Conservation (phyloP, 805 yeast species). For the Candida orba region DNA sequence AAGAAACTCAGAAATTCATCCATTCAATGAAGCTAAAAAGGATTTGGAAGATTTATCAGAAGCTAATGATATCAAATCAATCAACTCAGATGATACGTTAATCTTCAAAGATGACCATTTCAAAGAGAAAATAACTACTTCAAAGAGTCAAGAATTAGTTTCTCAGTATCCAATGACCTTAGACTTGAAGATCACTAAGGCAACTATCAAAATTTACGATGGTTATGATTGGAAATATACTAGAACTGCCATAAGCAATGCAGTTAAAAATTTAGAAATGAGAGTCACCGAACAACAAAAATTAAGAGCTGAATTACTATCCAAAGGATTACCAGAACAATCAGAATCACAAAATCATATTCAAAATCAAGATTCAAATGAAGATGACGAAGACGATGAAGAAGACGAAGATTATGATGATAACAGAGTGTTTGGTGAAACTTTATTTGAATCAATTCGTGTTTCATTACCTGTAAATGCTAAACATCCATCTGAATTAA, state of each 20-base stretch:
- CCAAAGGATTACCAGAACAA: not conserved
- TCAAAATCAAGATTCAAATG: too few relatives aligned
- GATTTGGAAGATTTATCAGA: not conserved
- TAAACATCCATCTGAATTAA: conserved; percentile 36
- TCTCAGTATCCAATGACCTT: conserved; percentile 13
- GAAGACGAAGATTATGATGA: conserved; percentile 1
- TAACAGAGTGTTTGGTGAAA: conserved; percentile 44
- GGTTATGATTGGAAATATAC: conserved; percentile 93
- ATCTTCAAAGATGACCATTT: conserved; percentile 23
- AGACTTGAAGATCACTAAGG: conserved; percentile 28
- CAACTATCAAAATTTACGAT: conserved; percentile 54
- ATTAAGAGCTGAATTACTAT: conserved; percentile 3
- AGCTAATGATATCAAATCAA: conserved; percentile 5
- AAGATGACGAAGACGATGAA: too few relatives aligned
- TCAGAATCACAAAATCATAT: not conserved
- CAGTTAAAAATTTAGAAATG: conserved; percentile 54
- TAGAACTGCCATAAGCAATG: conserved; percentile 54
- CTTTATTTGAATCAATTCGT: conserved; percentile 74
- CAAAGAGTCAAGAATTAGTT: not conserved
- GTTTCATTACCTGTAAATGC: conserved; percentile 45
- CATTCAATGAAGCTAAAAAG: conserved; percentile 7
- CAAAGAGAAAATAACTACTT: conserved; percentile 3
- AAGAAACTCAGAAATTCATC: conserved; percentile 8
- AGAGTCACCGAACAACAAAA: conserved; percentile 28
- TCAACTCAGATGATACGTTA: conserved; percentile 16